A percentile compares a stretch with the other conserved stretches of the same genome.
Evolutionary conservation across 176 grass and related monocot species (phyloP).

Genomic region (Zea mays): DNA sequence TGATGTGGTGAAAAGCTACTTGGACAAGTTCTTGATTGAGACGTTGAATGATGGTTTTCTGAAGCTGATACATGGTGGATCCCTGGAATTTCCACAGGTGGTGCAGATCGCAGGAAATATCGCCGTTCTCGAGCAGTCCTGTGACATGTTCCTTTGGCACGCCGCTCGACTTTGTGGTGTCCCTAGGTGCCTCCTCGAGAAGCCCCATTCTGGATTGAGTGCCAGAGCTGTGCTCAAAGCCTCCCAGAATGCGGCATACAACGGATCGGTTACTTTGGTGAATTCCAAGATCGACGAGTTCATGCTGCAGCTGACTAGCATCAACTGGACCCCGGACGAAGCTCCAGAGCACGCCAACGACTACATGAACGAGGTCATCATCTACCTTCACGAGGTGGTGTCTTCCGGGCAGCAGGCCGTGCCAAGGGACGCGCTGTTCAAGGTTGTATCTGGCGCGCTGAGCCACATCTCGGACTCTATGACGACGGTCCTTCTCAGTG

Average conservation of each 20-base stretch:
- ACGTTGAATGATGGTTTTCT: constrained; percentile 70
- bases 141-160: constrained; percentile 83
- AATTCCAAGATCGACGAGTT: constrained; percentile 76
- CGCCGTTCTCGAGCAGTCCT: constrained; percentile 62
- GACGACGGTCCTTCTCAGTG: constrained; percentile 64
- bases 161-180: constrained; percentile 65
- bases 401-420: constrained; percentile 65
- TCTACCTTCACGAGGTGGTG: constrained; percentile 58
- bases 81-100: constrained; percentile 53
- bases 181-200: constrained; percentile 67
- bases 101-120: constrained; percentile 91
- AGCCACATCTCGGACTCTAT: constrained; percentile 67
- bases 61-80: constrained; percentile 62
- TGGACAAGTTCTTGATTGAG: constrained; percentile 90
- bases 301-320: constrained; percentile 54
- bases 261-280: constrained; percentile 52
- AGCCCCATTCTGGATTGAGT: constrained; percentile 68
- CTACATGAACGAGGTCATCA: constrained; percentile 78
- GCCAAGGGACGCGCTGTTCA: constrained; percentile 62
- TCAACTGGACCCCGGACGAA: constrained; percentile 78
- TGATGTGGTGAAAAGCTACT: constrained; percentile 72
- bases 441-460: constrained; percentile 60
- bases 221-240: constrained; percentile 76
- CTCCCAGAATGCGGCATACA: constrained; percentile 71
- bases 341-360: constrained; percentile 79